These are phyloP conservation scores for Rubia peregrina DNA, from an alignment of 305 asterid species.

Conservation along the genomic window DNA sequence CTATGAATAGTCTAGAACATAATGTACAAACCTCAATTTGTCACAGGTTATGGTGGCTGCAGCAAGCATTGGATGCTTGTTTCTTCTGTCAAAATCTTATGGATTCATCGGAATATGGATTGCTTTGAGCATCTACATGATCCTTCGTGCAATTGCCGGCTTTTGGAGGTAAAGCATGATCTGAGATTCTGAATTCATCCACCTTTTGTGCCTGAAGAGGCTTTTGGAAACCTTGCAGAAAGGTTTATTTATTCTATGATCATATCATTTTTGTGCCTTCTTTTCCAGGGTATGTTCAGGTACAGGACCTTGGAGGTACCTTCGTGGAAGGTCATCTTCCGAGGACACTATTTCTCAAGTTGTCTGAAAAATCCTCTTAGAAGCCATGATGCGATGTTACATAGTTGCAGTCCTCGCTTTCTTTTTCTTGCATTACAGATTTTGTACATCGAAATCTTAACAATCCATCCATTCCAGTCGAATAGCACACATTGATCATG, in stretches of 20 bases:
- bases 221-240: background rate
- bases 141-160: conserved; percentile 25
- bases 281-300: conserved; percentile 16
- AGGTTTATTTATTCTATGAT: background rate
- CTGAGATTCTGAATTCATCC: background rate
- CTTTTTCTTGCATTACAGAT: background rate
- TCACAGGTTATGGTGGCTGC: conserved; percentile 26
- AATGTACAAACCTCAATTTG: background rate
- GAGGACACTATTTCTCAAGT: background rate
- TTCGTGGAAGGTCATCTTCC: conserved; percentile 2
- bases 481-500: background rate
- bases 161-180: conserved; percentile 23
- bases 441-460: background rate
- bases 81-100: conserved; percentile 22
- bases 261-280: background rate
- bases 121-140: conserved; percentile 28
- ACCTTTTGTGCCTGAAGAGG: background rate
- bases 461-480: background rate
- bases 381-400: background rate
- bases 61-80: conserved; percentile 24
- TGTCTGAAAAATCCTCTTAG: background rate
- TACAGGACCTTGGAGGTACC: conserved; percentile 18
- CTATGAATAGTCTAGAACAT: background rate
- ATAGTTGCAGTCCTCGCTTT: background rate
- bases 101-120: conserved; percentile 35